A percentile compares a stretch with the other conserved stretches of the same genome.
Evolutionary conservation across 1,284 basidiomycete genomes (phyloP).

Genomic region (Cutaneotrichosporon sp.): DNA sequence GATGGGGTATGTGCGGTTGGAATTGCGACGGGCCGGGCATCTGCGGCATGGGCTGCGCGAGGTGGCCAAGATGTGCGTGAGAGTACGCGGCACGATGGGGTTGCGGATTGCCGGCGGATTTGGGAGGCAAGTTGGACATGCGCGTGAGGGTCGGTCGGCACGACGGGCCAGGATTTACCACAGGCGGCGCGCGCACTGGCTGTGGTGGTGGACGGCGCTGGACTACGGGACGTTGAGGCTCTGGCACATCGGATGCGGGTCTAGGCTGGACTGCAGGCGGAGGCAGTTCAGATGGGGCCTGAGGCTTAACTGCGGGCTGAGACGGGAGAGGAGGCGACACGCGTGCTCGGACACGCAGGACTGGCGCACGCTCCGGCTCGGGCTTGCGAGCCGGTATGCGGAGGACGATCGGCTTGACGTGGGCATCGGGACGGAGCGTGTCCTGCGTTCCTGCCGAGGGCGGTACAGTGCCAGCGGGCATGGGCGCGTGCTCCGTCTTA

Average conservation of each 20-base stretch:
- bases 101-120: too few species aligned
- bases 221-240: too few species aligned
- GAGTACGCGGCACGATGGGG: neutral
- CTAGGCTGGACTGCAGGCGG: too few species aligned
- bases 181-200: too few species aligned
- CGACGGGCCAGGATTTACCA: too few species aligned
- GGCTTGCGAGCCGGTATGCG: conserved; percentile 19
- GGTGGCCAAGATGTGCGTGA: neutral
- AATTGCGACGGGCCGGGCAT: neutral
- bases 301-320: neutral
- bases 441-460: neutral
- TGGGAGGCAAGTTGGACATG: too few species aligned
- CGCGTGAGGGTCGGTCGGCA: too few species aligned
- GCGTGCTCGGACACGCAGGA: too few species aligned
- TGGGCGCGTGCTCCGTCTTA: neutral
- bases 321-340: neutral
- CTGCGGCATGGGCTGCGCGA: neutral
- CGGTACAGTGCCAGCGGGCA: neutral
- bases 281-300: too few species aligned
- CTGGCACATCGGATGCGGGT: too few species aligned
- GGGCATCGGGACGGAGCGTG: neutral
- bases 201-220: too few species aligned
- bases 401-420: conserved; percentile 13
- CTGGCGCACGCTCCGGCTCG: neutral
- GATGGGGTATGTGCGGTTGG: neutral